Evolutionary conservation across 176 grass and related monocot species (phyloP), one percentile per base, ranked within the genome.

Genomic region (Triticum urartu): DNA sequence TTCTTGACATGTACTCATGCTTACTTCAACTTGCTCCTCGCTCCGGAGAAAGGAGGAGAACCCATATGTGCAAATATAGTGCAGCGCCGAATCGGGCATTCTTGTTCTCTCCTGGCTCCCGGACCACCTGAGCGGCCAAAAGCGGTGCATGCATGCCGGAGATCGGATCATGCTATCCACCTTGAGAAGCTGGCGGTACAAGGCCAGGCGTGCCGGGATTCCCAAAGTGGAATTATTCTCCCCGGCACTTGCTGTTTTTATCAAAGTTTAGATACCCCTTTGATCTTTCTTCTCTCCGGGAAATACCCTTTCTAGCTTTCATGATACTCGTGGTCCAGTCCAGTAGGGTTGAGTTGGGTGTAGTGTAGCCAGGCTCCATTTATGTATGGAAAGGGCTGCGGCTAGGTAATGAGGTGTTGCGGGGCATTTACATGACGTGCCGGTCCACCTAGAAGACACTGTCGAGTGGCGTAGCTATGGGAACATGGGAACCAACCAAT

Each of bases 221-320:
- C 81, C 81, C 75, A 79, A 84, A 79, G 81, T 48, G 10, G 74
- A 13, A 89, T 84, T 43, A 89, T 84, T 84, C 64, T 72, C 14
- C 74, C 81, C 54, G 26, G 39, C 54, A 28, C 65, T 84, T 83
- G 7, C 87, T 64, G 62, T 89, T 73, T 84, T 47, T 78, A 82
- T 66, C 73, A 79, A 79, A 89, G 87, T 56, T 72, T 6, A 47
- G 30, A 32, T 64, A 54, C 87, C n/a, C 73, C 34, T 21, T 70
- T 45, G 54, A 59, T 3, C 54, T 59, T 59, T 59, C 54, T 59
- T 59, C 6, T 3, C 18, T 21, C 54, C 54, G 54, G 2, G 20
- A 25, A 28, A 40, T 63, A 38, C 87, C n/a, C 73, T 69, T 21
- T 70, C 7, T 50, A 50, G 74, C 81, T 72, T 88, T 79, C 81